phyloP scores from a whole-genome alignment of 164 flowering plant species.

The Protea cynaroides region DNA sequence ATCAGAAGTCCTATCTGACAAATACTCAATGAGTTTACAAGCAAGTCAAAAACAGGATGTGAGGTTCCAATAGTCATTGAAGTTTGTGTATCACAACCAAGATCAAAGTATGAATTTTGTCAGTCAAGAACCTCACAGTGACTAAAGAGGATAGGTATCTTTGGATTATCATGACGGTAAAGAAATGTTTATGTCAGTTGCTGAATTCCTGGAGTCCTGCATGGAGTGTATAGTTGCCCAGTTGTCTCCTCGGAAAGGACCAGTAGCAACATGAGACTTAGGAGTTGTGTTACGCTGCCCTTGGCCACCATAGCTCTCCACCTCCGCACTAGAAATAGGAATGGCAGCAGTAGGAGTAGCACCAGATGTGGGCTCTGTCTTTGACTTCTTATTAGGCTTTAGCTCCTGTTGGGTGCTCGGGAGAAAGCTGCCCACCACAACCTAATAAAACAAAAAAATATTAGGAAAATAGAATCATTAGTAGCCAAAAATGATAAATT shows the following conservation, averaged over 20 bases:
- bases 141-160: background rate
- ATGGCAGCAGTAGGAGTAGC: constrained; percentile 42
- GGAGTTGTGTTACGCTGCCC: constrained; percentile 24
- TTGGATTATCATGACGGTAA: constrained; percentile 39
- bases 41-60: constrained; percentile 13
- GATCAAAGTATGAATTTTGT: constrained; percentile 18
- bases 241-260: constrained; percentile 53
- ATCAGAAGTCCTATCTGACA: constrained; percentile 8
- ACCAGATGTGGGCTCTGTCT: constrained; percentile 32
- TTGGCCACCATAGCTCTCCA: constrained; percentile 29
- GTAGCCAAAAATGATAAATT: background rate
- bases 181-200: constrained; percentile 67
- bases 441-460: constrained; percentile 30
- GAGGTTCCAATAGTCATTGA: constrained; percentile 1
- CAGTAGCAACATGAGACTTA: constrained; percentile 31
- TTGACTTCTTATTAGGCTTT: constrained; percentile 72
- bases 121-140: constrained; percentile 24
- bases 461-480: background rate
- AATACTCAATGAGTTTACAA: constrained; percentile 12
- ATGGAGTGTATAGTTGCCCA: constrained; percentile 56
- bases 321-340: constrained; percentile 58
- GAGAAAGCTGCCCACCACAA: constrained; percentile 92
- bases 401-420: constrained; percentile 73
- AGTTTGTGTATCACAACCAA: constrained; percentile 11
- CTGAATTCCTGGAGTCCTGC: constrained; percentile 54